phyloP scores from a whole-genome alignment of 306 rosid genomes.

The Begonia peltatifolia region DNA sequence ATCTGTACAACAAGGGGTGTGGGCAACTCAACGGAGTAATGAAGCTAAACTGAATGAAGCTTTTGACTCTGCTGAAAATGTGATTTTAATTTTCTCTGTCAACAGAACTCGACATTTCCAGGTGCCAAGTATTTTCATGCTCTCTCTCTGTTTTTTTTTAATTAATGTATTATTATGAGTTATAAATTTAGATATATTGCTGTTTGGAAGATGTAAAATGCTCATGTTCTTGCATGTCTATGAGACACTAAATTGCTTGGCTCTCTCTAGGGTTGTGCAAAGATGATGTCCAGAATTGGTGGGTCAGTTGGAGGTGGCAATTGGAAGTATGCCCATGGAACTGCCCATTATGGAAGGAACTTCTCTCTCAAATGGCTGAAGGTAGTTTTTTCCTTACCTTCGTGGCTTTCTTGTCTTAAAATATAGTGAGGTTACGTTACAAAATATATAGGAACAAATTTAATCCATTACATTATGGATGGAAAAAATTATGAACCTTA shows the following conservation, averaged over 20 bases:
- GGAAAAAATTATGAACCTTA: neutral
- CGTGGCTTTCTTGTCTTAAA: neutral
- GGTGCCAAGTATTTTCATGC: conserved; percentile 21
- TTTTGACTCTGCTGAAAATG: conserved; percentile 87
- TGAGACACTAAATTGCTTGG: neutral
- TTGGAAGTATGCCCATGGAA: conserved; percentile 99
- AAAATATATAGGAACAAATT: too few relatives aligned
- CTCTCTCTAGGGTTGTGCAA: conserved; percentile 77
- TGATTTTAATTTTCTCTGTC: conserved; percentile 92
- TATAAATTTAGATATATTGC: neutral
- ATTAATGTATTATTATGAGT: neutral
- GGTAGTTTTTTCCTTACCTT: conserved; percentile 24
- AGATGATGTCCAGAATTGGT: conserved; percentile 98
- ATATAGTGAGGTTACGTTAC: neutral
- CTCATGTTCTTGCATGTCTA: neutral
- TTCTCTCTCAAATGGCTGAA: conserved; percentile 93
- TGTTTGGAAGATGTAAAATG: neutral
- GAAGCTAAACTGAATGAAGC: conserved; percentile 98
- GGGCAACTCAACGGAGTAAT: conserved; percentile 99
- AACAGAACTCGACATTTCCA: conserved; percentile 97
- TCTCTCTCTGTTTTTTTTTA: neutral
- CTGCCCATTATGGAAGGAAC: conserved; percentile 97
- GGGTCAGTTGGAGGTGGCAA: conserved; percentile 95
- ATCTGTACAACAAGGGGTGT: conserved; percentile 98
- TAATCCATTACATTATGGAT: too few relatives aligned